Evolutionary conservation across 2,329 filamentous ascomycete genomes (phyloP).

Genomic region (Aspergillus pseudoterreus): DNA sequence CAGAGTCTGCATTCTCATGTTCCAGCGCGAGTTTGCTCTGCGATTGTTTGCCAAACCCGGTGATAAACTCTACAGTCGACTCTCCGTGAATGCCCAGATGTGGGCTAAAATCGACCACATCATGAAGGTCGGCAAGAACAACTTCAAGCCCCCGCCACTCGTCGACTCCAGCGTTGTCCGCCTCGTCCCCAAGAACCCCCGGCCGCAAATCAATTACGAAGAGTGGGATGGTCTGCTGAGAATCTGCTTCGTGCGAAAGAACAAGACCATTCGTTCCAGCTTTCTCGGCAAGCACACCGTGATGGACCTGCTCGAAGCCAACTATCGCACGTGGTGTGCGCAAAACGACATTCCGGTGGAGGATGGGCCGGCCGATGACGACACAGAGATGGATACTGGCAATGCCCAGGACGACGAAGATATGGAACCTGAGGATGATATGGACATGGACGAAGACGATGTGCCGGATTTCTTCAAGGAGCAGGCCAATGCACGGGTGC

Average conservation of each 20-base stretch:
- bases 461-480: conserved; percentile 83
- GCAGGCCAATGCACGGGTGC: conserved; percentile 31
- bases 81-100: conserved; percentile 92
- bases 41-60: conserved; percentile 83
- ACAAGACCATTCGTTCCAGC: conserved; percentile 78
- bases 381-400: conserved; percentile 36
- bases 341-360: conserved; percentile 78
- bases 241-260: conserved; percentile 81
- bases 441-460: conserved; percentile 59
- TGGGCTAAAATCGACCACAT: conserved; percentile 70
- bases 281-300: conserved; percentile 80
- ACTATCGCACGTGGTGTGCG: conserved; percentile 87
- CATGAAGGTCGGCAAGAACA: conserved; percentile 93
- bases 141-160: conserved; percentile 90
- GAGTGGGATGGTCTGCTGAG: conserved; percentile 91
- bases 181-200: conserved; percentile 79
- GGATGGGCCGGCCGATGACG: conserved; percentile 51
- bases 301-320: conserved; percentile 75
- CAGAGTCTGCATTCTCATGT: conserved; percentile 81
- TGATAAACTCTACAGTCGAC: conserved; percentile 83
- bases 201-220: conserved; percentile 85
- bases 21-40: conserved; percentile 87
- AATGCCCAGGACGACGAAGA: conserved; percentile 32
- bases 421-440: conserved; percentile 51
- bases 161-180: conserved; percentile 90